phyloP scores from a whole-genome alignment of 2,329 filamentous ascomycete genomes.

The Kalmusia sp. region DNA sequence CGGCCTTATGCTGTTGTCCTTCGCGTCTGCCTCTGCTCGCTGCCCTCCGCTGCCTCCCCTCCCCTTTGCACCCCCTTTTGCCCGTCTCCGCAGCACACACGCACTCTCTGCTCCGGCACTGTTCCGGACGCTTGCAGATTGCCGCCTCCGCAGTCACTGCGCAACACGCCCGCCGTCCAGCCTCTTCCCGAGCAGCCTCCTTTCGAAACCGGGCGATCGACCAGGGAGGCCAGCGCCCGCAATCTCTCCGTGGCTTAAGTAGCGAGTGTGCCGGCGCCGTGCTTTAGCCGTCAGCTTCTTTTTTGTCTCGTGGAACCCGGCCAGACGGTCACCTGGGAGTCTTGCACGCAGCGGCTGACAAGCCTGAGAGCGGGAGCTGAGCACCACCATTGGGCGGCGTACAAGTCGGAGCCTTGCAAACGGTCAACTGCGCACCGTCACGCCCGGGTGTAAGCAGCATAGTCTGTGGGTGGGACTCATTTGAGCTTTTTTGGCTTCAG shows the following conservation, averaged over 20 bases:
- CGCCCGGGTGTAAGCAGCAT: conserved; percentile 1
- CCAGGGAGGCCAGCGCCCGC: background rate
- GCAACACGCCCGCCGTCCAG: background rate
- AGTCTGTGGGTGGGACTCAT: background rate
- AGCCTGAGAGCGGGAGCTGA: background rate
- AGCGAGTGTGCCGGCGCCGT: background rate
- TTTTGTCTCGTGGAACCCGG: conserved; percentile 7
- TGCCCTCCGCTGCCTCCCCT: too few species aligned
- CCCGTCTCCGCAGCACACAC: background rate
- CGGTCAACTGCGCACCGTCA: conserved; percentile 8
- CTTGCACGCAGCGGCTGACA: conserved; percentile 9
- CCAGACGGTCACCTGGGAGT: conserved; percentile 4
- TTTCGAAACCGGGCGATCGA: background rate
- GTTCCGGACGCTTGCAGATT: conserved; percentile 1
- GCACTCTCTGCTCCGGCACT: background rate
- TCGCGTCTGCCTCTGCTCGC: background rate
- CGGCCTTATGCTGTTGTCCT: background rate
- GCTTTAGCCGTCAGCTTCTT: background rate
- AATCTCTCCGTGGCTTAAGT: background rate
- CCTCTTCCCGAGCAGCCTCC: conserved; percentile 8
- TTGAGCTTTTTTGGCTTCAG: background rate
- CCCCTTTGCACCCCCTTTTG: background rate
- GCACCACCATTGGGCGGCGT: conserved; percentile 1
- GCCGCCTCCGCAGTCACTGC: background rate
- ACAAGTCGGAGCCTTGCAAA: conserved; percentile 4